Percentiles rank a stretch among this genome's conserved stretches.
Evolutionary conservation across 2,329 filamentous ascomycete genomes (phyloP).

Genomic region (Didymella lethalis): DNA sequence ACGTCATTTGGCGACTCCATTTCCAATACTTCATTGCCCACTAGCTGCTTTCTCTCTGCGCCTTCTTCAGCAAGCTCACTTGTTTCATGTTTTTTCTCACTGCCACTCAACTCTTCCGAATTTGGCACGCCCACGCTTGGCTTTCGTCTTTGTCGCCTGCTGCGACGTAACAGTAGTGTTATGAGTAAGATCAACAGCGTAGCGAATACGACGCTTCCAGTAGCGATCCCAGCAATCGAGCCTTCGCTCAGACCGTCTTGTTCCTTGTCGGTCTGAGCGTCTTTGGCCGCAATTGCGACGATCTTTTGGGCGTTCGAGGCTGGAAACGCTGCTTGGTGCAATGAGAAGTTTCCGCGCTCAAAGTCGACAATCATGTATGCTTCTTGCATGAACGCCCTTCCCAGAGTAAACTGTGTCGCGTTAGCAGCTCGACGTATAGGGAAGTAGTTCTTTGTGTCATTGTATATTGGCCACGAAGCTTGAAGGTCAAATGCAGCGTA

Average conservation of each 20-base stretch:
- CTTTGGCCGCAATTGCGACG: background rate
- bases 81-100: background rate
- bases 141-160: background rate
- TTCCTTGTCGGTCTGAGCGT: background rate
- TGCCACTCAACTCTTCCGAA: background rate
- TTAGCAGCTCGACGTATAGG: conserved; percentile 37
- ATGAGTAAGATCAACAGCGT: background rate
- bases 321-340: conserved; percentile 8
- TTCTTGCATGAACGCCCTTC: conserved; percentile 49
- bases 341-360: conserved; percentile 37
- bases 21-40: background rate
- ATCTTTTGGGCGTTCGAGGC: conserved; percentile 1
- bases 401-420: conserved; percentile 38
- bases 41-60: background rate
- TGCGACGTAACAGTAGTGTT: background rate
- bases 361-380: conserved; percentile 50
- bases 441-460: conserved; percentile 32
- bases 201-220: conserved; percentile 1
- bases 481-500: conserved; percentile 42
- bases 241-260: background rate
- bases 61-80: background rate
- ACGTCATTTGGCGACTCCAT: background rate
- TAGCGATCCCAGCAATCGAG: background rate
- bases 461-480: conserved; percentile 26
- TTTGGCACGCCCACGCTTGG: background rate